These are phyloP conservation scores for Penicillium freii DNA, from an alignment of 2,329 filamentous ascomycete species.

Conservation along the genomic window DNA sequence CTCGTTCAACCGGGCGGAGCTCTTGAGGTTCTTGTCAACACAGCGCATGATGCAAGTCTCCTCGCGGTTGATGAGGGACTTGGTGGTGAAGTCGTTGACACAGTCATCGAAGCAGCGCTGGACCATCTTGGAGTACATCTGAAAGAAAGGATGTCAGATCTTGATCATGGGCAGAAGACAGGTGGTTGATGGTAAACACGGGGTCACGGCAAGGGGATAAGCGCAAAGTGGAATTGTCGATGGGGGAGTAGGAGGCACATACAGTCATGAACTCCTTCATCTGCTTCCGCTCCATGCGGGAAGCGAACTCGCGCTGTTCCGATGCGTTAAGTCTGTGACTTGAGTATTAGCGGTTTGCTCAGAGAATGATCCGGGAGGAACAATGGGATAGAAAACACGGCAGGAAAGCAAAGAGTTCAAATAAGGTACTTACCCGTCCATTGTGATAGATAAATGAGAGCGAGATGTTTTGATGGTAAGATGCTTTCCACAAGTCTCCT, in stretches of 20 bases:
- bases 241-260: conserved; percentile 41
- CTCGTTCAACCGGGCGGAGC: conserved; percentile 83
- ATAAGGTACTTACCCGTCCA: conserved; percentile 36
- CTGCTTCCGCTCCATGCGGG: conserved; percentile 95
- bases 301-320: conserved; percentile 90
- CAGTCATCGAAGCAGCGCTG: conserved; percentile 87
- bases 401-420: neutral
- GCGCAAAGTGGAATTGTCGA: neutral
- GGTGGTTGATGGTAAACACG: neutral
- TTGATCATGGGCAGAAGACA: neutral
- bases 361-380: conserved; percentile 5
- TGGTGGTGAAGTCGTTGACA: conserved; percentile 98
- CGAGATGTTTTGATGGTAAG: conserved; percentile 3
- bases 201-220: neutral
- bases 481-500: conserved; percentile 7
- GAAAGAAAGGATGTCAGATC: conserved; percentile 17
- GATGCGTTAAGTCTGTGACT: conserved; percentile 62
- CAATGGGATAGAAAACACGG: neutral
- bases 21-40: conserved; percentile 94
- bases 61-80: conserved; percentile 83
- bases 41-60: conserved; percentile 90
- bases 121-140: conserved; percentile 65
- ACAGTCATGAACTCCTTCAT: conserved; percentile 99
- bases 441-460: conserved; percentile 22
- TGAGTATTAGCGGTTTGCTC: neutral